Percentiles rank a stretch among this genome's conserved stretches.
Conservation (phyloP, 73 alveolate species). For the Loxodes magnus region DNA sequence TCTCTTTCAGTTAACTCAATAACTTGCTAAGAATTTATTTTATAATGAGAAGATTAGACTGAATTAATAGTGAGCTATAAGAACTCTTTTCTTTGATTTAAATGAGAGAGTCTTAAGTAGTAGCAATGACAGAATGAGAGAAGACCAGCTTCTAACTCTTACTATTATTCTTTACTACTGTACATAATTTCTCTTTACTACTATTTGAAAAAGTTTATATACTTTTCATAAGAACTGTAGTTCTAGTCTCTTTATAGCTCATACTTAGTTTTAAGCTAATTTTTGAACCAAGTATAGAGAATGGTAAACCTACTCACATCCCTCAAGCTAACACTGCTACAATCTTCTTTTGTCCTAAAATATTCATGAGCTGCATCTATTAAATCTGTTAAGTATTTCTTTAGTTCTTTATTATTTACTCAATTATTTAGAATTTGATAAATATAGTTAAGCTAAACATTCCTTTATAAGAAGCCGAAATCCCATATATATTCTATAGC, state of each 20-base stretch:
- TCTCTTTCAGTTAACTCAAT: background rate
- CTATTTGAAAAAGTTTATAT: background rate
- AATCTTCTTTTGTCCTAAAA: background rate
- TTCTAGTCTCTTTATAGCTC: background rate
- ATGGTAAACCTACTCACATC: conserved; percentile 5
- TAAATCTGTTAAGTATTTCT: too few species aligned
- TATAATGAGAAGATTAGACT: too few species aligned
- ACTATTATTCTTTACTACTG: too few species aligned
- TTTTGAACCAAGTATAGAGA: conserved; percentile 2
- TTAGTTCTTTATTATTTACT: too few species aligned
- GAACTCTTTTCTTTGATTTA: conserved; percentile 19
- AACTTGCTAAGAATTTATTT: too few species aligned
- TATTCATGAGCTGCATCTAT: too few species aligned
- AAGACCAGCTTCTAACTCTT: conserved; percentile 19
- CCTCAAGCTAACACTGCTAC: conserved; percentile 8
- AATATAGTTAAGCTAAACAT: too few species aligned
- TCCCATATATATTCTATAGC: too few species aligned
- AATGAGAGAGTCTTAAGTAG: conserved; percentile 29
- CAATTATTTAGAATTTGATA: too few species aligned
- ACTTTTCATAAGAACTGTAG: background rate
- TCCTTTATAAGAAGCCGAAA: too few species aligned
- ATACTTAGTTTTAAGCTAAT: background rate
- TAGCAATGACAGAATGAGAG: conserved; percentile 39
- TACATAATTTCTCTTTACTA: too few species aligned
- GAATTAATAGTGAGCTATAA: too few species aligned